phyloP scores from a whole-genome alignment of 352 stramenopile species.

The Pythium oligandrum region DNA sequence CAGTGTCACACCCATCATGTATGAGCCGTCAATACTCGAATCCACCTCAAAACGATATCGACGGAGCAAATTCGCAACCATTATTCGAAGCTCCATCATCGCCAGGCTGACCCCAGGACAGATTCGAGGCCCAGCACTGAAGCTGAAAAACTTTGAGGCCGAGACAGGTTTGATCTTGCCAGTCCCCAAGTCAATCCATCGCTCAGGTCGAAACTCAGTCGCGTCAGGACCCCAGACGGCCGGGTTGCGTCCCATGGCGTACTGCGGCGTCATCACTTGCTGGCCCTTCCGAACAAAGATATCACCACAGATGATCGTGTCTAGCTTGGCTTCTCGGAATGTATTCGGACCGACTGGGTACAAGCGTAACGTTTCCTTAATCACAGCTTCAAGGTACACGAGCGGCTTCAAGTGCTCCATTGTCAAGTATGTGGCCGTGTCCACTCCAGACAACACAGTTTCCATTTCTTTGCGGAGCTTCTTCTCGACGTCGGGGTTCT shows the following conservation, averaged over 20 bases:
- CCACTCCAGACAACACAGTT: not conserved
- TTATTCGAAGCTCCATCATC: no score
- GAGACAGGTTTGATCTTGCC: not conserved
- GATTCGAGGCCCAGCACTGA: no score
- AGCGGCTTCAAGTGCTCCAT: constrained; percentile 43
- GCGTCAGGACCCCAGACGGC: constrained; percentile 37
- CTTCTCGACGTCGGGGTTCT: constrained; percentile 38
- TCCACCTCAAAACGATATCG: no score
- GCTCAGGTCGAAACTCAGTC: constrained; percentile 42
- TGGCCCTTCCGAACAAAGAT: constrained; percentile 18
- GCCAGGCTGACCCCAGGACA: no score
- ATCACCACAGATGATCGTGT: constrained; percentile 34
- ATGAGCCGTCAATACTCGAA: no score
- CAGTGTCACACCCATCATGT: no score
- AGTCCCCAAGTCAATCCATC: constrained; percentile 25
- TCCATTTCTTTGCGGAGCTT: constrained; percentile 41
- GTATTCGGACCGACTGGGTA: constrained; percentile 57
- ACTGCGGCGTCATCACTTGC: constrained; percentile 21
- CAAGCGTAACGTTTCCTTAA: constrained; percentile 53
- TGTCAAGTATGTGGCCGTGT: constrained; percentile 21
- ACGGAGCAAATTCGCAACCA: no score
- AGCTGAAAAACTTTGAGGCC: no score
- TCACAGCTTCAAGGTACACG: constrained; percentile 44
- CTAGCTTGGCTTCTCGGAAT: constrained; percentile 43
- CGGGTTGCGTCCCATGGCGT: constrained; percentile 22